Percentiles rank a stretch among this genome's conserved stretches.
phyloP scores from a whole-genome alignment of 768 basidiomycete genomes.

The Boletus coccyginus region DNA sequence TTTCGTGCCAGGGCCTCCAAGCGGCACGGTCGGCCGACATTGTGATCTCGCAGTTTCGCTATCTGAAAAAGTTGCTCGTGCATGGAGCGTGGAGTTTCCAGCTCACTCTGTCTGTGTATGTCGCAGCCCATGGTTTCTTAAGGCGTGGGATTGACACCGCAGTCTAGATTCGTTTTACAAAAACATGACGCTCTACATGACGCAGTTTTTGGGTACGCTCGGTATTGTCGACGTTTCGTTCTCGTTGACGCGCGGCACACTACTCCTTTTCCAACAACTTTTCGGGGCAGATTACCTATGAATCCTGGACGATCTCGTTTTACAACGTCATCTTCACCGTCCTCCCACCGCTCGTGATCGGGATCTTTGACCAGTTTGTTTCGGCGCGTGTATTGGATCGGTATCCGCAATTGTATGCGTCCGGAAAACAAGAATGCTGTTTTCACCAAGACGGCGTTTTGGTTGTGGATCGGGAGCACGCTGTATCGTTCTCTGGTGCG shows the following conservation, averaged over 20 bases:
- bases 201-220: slow-evolving; percentile 94
- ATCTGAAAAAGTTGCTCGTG: slow-evolving; percentile 91
- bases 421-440: slow-evolving; percentile 94
- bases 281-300: too few relatives aligned
- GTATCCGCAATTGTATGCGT: too few relatives aligned
- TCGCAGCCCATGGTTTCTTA: slow-evolving; percentile 6
- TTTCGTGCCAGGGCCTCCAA: too few relatives aligned
- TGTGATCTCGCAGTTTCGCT: slow-evolving; percentile 98
- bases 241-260: too few relatives aligned
- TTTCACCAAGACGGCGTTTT: slow-evolving; percentile 88
- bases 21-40: too few relatives aligned
- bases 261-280: too few relatives aligned
- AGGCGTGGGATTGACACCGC: slow-evolving; percentile 11
- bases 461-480: slow-evolving; percentile 89
- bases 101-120: slow-evolving; percentile 91
- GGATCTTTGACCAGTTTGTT: too few relatives aligned
- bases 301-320: too few relatives aligned
- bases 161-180: slow-evolving; percentile 94
- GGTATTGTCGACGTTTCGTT: too few relatives aligned
- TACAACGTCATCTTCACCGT: too few relatives aligned
- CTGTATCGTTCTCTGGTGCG: slow-evolving; percentile 85
- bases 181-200: slow-evolving; percentile 98
- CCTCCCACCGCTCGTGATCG: too few relatives aligned
- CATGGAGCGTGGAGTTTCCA: slow-evolving; percentile 99
- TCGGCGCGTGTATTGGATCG: too few relatives aligned